Percentiles rank a stretch among this genome's conserved stretches.
These are phyloP conservation scores for Lolium rigidum DNA, from an alignment of 176 grass and related monocot species.

Conservation along the genomic window DNA sequence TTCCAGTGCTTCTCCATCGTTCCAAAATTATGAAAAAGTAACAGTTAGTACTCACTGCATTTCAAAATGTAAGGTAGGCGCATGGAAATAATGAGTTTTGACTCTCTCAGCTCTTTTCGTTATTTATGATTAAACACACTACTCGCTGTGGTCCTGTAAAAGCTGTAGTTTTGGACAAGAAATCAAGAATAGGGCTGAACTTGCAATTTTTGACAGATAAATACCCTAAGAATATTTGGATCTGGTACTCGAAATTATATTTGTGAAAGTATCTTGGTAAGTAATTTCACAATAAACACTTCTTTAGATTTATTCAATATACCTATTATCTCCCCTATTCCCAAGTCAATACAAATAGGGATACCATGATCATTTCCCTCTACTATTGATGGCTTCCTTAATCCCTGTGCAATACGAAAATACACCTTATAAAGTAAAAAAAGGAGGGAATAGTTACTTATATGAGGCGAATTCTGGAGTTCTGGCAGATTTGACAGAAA, in stretches of 20 bases:
- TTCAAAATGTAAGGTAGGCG: not conserved
- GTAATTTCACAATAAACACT: not conserved
- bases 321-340: not conserved
- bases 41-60: not conserved
- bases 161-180: not conserved
- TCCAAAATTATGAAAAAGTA: conserved; percentile 19
- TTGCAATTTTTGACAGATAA: not conserved
- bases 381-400: not conserved
- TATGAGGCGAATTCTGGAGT: not conserved
- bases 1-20: not conserved
- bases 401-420: not conserved
- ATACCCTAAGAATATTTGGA: not conserved
- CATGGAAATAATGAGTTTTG: not conserved
- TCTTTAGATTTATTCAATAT: not conserved
- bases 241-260: not conserved
- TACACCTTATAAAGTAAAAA: not conserved
- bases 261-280: not conserved
- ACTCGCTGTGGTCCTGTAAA: not conserved
- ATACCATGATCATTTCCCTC: not conserved
- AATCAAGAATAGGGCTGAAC: not conserved
- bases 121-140: conserved; percentile 1
- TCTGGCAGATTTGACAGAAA: not conserved
- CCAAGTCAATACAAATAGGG: not conserved
- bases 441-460: not conserved
- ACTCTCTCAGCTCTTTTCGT: not conserved